phyloP scores from a whole-genome alignment of 176 grass and related monocot species.

The Triticum timopheevii region DNA sequence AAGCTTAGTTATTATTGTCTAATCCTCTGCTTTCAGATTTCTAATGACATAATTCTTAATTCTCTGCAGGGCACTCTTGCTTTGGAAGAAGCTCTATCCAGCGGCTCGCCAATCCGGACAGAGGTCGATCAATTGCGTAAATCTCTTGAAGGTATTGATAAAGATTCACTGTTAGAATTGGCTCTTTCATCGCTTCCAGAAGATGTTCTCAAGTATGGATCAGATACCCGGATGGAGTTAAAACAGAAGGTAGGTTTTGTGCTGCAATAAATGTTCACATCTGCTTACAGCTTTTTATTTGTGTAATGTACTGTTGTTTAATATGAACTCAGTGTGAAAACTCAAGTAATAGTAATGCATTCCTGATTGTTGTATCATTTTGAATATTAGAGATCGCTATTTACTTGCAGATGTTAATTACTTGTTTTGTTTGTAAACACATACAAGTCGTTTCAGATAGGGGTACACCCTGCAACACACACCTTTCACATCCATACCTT shows the following conservation, averaged over 20 bases:
- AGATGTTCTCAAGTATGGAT: slow-evolving; percentile 79
- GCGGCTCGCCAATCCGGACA: slow-evolving; percentile 66
- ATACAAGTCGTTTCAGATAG: background rate
- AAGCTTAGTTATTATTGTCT: slow-evolving; percentile 8
- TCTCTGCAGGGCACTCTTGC: slow-evolving; percentile 69
- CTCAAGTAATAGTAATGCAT: background rate
- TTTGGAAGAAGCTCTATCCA: slow-evolving; percentile 85
- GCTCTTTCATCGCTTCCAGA: slow-evolving; percentile 83
- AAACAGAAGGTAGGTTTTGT: slow-evolving; percentile 67
- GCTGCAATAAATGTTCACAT: background rate
- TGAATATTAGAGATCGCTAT: background rate
- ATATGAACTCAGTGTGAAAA: background rate
- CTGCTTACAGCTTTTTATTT: background rate
- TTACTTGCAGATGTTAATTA: background rate
- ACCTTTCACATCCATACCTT: slow-evolving; percentile 15
- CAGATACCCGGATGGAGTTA: slow-evolving; percentile 67
- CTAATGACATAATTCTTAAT: slow-evolving; percentile 8
- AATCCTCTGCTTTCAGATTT: slow-evolving; percentile 24
- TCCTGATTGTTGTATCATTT: slow-evolving; percentile 18
- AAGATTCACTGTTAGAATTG: slow-evolving; percentile 87
- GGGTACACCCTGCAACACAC: background rate
- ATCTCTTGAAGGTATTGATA: slow-evolving; percentile 89
- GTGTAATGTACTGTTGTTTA: background rate
- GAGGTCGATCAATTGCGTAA: slow-evolving; percentile 70
- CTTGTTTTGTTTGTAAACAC: background rate